These are phyloP conservation scores for Acidiella bohemica DNA, from an alignment of 495 filamentous ascomycete genomes.

Conservation along the genomic window DNA sequence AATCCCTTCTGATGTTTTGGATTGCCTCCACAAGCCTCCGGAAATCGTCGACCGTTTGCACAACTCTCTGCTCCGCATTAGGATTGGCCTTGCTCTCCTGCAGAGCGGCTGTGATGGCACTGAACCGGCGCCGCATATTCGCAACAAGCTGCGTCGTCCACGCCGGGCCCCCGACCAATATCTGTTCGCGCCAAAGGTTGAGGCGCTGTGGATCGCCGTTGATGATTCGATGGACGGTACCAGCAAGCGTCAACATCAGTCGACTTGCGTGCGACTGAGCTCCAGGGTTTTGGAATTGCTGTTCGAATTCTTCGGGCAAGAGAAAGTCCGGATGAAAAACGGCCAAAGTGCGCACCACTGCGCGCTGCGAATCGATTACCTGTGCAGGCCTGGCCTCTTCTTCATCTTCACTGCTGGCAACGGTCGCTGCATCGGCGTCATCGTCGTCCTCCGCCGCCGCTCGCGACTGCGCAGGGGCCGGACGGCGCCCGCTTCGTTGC, in stretches of 20 bases:
- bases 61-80: not conserved
- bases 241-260: not conserved
- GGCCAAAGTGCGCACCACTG: not conserved
- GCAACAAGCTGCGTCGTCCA: conserved; percentile 2
- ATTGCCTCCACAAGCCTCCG: conserved; percentile 1
- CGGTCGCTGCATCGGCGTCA: not conserved
- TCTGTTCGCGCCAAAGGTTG: not conserved
- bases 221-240: not conserved
- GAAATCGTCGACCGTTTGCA: conserved; percentile 2
- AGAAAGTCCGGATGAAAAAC: not conserved
- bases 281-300: no score
- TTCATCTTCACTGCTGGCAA: not conserved
- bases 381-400: not conserved
- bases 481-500: not conserved
- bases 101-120: not conserved
- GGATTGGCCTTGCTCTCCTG: not conserved
- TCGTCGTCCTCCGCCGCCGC: conserved; percentile 1
- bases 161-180: not conserved
- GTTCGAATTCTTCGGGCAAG: not conserved
- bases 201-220: not conserved
- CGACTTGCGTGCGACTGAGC: not conserved
- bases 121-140: conserved; percentile 1
- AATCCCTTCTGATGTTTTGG: conserved; percentile 1
- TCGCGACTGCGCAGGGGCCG: not conserved
- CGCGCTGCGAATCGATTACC: not conserved